A percentile compares a stretch with the other conserved stretches of the same genome.
These are phyloP conservation scores for Rhizopus delemar DNA, from an alignment of 371 early-diverging fungal species.

Conservation along the genomic window DNA sequence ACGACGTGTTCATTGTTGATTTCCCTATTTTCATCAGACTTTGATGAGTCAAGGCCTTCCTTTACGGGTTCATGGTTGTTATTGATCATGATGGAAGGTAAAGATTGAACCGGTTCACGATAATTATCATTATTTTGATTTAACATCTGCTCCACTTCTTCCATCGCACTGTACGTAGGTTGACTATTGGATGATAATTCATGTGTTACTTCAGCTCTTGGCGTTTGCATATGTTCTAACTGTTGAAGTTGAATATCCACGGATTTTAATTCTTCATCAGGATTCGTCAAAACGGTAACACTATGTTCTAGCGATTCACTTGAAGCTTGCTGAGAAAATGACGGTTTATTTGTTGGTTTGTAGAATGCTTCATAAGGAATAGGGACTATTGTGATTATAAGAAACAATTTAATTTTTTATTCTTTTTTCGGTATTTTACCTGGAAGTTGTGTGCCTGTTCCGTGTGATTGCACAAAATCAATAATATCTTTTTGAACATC, in stretches of 20 bases:
- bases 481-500: conserved; percentile 41
- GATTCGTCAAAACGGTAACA: conserved; percentile 27
- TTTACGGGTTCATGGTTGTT: no score
- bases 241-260: conserved; percentile 32
- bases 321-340: not conserved
- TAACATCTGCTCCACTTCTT: conserved; percentile 29
- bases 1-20: not conserved
- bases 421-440: conserved; percentile 18
- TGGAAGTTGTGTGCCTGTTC: conserved; percentile 38
- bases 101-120: not conserved
- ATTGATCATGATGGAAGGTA: conserved; percentile 10
- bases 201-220: not conserved
- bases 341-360: not conserved
- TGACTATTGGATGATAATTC: conserved; percentile 2
- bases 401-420: not conserved
- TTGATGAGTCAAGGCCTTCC: no score
- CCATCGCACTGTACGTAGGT: conserved; percentile 18
- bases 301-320: conserved; percentile 3
- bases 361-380: conserved; percentile 11
- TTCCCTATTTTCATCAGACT: no score
- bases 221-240: conserved; percentile 16
- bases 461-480: conserved; percentile 32
- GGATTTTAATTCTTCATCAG: conserved; percentile 38
- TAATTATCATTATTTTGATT: conserved; percentile 4
- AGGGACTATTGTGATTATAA: conserved; percentile 1